Percentiles rank a stretch among this genome's conserved stretches.
Evolutionary conservation across 495 filamentous ascomycete species (phyloP).

Genomic region (Daldinia decipiens): DNA sequence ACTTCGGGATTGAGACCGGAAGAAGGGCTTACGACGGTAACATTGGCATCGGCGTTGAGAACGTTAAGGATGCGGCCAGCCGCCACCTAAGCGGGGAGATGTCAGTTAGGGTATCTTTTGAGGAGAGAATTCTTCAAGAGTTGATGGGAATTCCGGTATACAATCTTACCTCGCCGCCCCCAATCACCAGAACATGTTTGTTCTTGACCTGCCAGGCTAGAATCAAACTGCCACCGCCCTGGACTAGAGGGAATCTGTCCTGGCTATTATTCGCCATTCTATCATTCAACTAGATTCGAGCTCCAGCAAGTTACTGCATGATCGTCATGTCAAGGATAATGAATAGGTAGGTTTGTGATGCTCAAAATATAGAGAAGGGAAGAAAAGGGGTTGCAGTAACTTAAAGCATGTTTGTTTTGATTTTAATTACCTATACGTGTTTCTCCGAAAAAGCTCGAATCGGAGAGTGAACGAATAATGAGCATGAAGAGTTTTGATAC

Average conservation of each 20-base stretch:
- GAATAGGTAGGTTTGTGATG: conserved; percentile 5
- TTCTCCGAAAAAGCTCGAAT: conserved; percentile 27
- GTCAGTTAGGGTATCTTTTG: background rate
- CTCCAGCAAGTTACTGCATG: conserved; percentile 29
- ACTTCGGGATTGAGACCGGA: conserved; percentile 88
- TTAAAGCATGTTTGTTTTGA: conserved; percentile 32
- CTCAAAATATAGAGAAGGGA: background rate
- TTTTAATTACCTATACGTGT: conserved; percentile 35
- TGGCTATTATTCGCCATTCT: conserved; percentile 58
- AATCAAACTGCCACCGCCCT: conserved; percentile 91
- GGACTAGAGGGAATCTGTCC: conserved; percentile 74
- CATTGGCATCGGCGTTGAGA: conserved; percentile 92
- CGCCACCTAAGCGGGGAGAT: conserved; percentile 72
- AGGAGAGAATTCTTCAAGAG: background rate
- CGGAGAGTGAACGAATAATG: conserved; percentile 25
- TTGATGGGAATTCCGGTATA: background rate
- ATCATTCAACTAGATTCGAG: conserved; percentile 26
- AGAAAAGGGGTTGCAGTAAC: conserved; percentile 11
- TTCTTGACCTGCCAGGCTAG: conserved; percentile 92
- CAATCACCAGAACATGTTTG: conserved; percentile 86
- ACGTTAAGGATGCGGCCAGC: conserved; percentile 91
- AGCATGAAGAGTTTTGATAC: conserved; percentile 32
- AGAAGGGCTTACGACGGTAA: conserved; percentile 85
- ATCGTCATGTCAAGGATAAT: conserved; percentile 11
- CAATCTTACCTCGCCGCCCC: conserved; percentile 83